Conservation (phyloP, 2,329 filamentous ascomycete genomes). For the Diaporthe capsici region DNA sequence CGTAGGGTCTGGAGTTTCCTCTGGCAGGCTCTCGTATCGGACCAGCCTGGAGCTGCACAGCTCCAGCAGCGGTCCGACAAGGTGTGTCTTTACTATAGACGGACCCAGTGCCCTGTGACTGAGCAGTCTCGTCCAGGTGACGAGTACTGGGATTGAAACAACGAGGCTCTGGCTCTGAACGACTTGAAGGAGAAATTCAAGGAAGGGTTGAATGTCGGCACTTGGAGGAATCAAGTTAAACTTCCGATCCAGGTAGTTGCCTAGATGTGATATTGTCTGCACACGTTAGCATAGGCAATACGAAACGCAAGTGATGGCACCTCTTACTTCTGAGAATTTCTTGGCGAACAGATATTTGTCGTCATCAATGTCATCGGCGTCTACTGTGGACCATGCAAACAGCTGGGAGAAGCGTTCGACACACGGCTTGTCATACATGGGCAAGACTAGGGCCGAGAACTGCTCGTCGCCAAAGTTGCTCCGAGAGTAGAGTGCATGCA, state of each 20-base stretch:
- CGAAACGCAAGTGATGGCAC: background rate
- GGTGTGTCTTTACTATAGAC: conserved; percentile 71
- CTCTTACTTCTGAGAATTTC: conserved; percentile 87
- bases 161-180: conserved; percentile 89
- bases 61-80: conserved; percentile 84
- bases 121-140: conserved; percentile 89
- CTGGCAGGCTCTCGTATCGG: conserved; percentile 88
- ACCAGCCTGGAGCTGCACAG: conserved; percentile 87
- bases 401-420: conserved; percentile 80
- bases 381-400: conserved; percentile 84
- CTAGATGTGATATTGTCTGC: conserved; percentile 87
- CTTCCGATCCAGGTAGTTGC: conserved; percentile 86
- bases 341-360: conserved; percentile 93
- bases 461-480: conserved; percentile 82
- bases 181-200: conserved; percentile 84
- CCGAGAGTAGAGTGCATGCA: conserved; percentile 86
- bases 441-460: conserved; percentile 81
- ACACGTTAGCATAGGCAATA: conserved; percentile 36
- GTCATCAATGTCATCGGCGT: conserved; percentile 87
- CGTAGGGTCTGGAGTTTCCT: conserved; percentile 84
- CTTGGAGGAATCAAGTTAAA: conserved; percentile 75
- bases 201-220: conserved; percentile 78
- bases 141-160: conserved; percentile 92
- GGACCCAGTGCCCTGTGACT: conserved; percentile 77
- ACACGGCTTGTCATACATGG: conserved; percentile 82